A percentile compares a stretch with the other conserved stretches of the same genome.
These are phyloP conservation scores for Phlyctochytrium planicorne DNA, from an alignment of 192 early-diverging fungal species.

Conservation along the genomic window DNA sequence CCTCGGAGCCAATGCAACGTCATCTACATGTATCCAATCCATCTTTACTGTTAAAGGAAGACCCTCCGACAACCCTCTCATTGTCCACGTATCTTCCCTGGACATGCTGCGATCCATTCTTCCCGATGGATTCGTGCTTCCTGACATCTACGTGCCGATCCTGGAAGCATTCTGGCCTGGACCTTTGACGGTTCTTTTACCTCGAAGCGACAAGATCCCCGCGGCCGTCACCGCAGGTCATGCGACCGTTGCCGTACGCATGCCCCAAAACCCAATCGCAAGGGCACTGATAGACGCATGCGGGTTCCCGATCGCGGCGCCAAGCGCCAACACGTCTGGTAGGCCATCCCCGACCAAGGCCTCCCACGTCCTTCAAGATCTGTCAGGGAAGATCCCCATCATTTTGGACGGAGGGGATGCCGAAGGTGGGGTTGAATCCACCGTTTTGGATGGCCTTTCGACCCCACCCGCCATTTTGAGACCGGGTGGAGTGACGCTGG, in stretches of 20 bases:
- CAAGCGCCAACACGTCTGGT: constrained; percentile 96
- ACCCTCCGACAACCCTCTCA: constrained; percentile 93
- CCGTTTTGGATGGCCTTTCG: constrained; percentile 85
- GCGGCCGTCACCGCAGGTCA: constrained; percentile 80
- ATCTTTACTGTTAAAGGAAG: constrained; percentile 88
- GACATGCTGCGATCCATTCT: constrained; percentile 78
- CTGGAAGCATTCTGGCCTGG: constrained; percentile 88
- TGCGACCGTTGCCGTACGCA: constrained; percentile 82
- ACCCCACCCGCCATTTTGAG: constrained; percentile 78
- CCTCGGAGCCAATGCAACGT: constrained; percentile 84
- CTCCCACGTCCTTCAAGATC: constrained; percentile 81
- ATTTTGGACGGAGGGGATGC: constrained; percentile 90
- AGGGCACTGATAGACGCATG: constrained; percentile 80
- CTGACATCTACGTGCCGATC: constrained; percentile 64
- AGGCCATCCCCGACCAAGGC: constrained; percentile 93
- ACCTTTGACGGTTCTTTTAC: constrained; percentile 87
- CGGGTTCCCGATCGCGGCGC: constrained; percentile 91
- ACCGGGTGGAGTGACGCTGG: constrained; percentile 89
- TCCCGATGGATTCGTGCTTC: constrained; percentile 45
- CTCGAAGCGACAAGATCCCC: constrained; percentile 70
- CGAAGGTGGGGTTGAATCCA: constrained; percentile 87
- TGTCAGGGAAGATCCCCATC: constrained; percentile 75
- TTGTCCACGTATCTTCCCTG: constrained; percentile 92
- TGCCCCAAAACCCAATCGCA: constrained; percentile 90
- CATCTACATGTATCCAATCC: constrained; percentile 57